A percentile compares a stretch with the other conserved stretches of the same genome.
These are phyloP conservation scores for Phialocephala subalpina DNA, from an alignment of 2,329 filamentous ascomycete species.

Conservation along the genomic window DNA sequence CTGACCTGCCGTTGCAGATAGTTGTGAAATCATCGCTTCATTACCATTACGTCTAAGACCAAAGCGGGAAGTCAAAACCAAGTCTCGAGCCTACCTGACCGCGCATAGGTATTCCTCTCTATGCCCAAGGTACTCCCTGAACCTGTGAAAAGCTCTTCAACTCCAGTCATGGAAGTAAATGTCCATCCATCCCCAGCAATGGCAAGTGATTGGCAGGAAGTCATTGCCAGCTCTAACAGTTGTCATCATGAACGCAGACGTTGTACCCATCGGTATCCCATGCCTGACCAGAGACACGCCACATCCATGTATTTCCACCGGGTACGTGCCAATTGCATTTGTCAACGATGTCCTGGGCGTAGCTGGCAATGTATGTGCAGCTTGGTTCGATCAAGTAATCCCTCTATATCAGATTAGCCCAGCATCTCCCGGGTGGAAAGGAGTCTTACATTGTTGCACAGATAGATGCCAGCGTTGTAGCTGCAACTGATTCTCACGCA, in stretches of 20 bases:
- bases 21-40: neutral
- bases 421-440: neutral
- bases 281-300: neutral
- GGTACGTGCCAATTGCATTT: neutral
- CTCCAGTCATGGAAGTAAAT: no score
- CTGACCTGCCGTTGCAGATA: neutral
- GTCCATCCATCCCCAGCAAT: no score
- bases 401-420: neutral
- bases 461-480: neutral
- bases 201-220: no score
- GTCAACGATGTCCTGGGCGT: neutral
- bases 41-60: neutral
- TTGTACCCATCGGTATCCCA: neutral
- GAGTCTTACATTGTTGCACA: neutral
- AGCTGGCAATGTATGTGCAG: neutral
- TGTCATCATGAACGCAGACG: no score
- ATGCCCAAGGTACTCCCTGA: no score
- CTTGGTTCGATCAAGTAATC: neutral
- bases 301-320: neutral
- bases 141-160: no score
- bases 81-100: no score
- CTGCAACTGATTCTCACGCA: neutral
- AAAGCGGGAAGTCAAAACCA: neutral
- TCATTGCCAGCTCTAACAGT: no score
- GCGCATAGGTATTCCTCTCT: no score